Base-by-base conservation (phyloP, 352 stramenopile genomes). In the Globisporangium radiosum region DNA sequence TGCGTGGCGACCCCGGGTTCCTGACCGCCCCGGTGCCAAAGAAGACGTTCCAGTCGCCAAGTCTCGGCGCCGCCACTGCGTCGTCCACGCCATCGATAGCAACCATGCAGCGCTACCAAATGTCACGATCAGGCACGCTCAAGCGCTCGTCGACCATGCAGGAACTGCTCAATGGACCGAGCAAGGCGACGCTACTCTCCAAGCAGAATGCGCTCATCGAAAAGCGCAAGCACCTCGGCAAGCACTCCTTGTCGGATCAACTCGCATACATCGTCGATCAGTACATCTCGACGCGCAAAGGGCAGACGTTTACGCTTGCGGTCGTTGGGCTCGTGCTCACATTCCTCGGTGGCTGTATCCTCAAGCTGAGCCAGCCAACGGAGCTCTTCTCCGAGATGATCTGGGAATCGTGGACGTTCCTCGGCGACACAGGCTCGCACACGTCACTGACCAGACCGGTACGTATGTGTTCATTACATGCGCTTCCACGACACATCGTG, bases 391-490 rank as follows among this genome's bases (percentile, higher is more conserved):
- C 45, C 3, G 70, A 88, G 53, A 81, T 63, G 33, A 62, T 88
- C 5, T 89, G 79, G 81, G 60, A 85, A 39, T 67, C 75, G 3
- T 91, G 77, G 79, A 88, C 77, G 0, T 90, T 73, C 50, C 65
- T 91, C 10, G 75, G 73, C 0, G 81, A 89, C 37, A 9, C 81
- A 2, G 73, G 74, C 0, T 60, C 73, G 1, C 81, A 91, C 47
- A 87, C 72, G 0, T 44, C 56, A 1, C 53, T 86, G 3, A 65
- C 70, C 3, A 47, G 70, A 11, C 54, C 68, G 8, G 72, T 84
- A 65, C 33, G 62, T 62, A 19, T 19, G 38, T 4, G 17, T 11
- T 49, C 9, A 8, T 42, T 43, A 13, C 17, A 37, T 11, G 25
- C n/a, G 47, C n/a, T 56, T 25, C 25, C 25, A 25, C 25, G 25